Evolutionary conservation across 1,139 yeast species (phyloP).

Genomic region (Kodamaea fungicola): DNA sequence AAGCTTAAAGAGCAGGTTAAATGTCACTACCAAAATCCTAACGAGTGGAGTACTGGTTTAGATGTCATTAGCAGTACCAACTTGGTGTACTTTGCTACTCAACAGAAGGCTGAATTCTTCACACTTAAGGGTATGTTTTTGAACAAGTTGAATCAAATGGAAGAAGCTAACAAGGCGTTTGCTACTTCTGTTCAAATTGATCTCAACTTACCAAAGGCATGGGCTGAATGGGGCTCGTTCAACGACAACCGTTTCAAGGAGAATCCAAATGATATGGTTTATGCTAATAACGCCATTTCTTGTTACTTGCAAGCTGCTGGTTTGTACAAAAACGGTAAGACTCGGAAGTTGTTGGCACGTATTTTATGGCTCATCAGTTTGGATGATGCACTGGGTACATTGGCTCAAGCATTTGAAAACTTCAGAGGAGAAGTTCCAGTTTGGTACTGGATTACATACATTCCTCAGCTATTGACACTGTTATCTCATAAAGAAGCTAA

Average conservation of each 20-base stretch:
- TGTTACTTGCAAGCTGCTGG: conserved; percentile 98
- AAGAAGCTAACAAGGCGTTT: conserved; percentile 96
- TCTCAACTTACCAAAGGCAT: conserved; percentile 89
- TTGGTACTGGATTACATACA: conserved; percentile 98
- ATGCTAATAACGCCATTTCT: conserved; percentile 91
- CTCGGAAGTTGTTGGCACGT: conserved; percentile 83
- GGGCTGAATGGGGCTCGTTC: conserved; percentile 99
- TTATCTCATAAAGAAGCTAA: conserved; percentile 89
- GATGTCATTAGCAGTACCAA: conserved; percentile 97
- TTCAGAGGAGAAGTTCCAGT: conserved; percentile 96
- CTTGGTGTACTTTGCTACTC: conserved; percentile 91
- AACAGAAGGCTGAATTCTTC: conserved; percentile 96
- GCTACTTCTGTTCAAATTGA: conserved; percentile 97
- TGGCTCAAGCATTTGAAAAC: conserved; percentile 84
- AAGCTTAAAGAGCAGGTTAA: conserved; percentile 96
- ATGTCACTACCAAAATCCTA: conserved; percentile 87
- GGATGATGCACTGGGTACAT: conserved; percentile 80
- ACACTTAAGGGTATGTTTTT: conserved; percentile 97
- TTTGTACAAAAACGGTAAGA: conserved; percentile 85
- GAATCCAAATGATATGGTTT: conserved; percentile 75
- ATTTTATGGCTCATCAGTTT: conserved; percentile 90
- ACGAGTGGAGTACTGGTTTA: conserved; percentile 87
- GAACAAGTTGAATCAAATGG: conserved; percentile 83
- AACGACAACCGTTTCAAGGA: conserved; percentile 87
- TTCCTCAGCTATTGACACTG: conserved; percentile 89